phyloP scores from a whole-genome alignment of 768 basidiomycete genomes.

The Phaeotremella fagi region DNA sequence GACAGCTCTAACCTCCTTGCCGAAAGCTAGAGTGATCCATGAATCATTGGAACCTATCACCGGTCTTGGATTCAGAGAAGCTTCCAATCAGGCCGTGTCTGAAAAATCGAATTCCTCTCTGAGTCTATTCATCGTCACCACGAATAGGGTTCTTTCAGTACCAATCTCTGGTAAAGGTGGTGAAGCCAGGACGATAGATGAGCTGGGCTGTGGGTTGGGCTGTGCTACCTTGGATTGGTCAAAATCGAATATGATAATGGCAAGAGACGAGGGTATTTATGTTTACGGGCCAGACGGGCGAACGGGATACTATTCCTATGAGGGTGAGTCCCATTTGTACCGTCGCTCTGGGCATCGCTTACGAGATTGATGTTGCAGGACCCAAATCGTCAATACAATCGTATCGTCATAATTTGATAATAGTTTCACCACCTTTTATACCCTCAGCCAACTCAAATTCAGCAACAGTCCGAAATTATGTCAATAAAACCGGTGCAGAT shows the following conservation, averaged over 20 bases:
- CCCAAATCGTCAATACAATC: conserved; percentile 72
- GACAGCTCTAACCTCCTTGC: conserved; percentile 65
- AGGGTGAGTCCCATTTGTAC: too few relatives aligned
- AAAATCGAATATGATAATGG: conserved; percentile 66
- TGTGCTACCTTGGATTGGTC: conserved; percentile 78
- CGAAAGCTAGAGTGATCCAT: conserved; percentile 77
- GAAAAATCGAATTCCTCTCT: conserved; percentile 24
- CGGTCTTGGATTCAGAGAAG: conserved; percentile 79
- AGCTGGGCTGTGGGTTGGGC: conserved; percentile 75
- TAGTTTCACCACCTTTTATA: conserved; percentile 78
- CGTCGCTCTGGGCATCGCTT: too few relatives aligned
- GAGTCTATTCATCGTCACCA: conserved; percentile 80
- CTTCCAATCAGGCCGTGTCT: conserved; percentile 46
- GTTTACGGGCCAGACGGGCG: conserved; percentile 74
- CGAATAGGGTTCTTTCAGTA: conserved; percentile 64
- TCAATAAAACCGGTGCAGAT: conserved; percentile 61
- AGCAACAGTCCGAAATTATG: conserved; percentile 68
- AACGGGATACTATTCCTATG: conserved; percentile 82
- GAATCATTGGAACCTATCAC: conserved; percentile 84
- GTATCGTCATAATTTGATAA: conserved; percentile 77
- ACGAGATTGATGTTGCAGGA: conserved; percentile 50
- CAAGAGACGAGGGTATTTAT: conserved; percentile 87
- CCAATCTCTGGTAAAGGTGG: conserved; percentile 67
- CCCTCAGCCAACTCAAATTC: conserved; percentile 63
- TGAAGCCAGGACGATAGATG: conserved; percentile 70